Evolutionary conservation across 805 yeast species (phyloP), one percentile per base, ranked within the genome.

Genomic region (Suhomyces sp.): DNA sequence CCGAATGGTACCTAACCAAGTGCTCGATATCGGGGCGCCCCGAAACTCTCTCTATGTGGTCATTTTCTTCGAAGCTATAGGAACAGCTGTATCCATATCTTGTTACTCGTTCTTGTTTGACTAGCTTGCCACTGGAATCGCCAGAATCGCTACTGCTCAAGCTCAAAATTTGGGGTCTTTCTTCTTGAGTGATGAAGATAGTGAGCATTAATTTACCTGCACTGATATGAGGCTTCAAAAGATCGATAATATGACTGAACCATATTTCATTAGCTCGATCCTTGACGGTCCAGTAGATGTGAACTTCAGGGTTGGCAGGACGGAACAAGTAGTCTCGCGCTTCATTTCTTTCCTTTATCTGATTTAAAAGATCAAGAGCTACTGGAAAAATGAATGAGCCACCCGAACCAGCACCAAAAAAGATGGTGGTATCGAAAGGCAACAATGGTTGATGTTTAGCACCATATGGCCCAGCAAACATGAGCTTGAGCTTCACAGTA

Each of bases 381-480:
- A 76, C 69, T 1, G 83, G 82, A 47, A 78, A 67, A 1, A 71
- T 65, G 58, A 74, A 78, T 1, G 82, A 69, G 5, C 73, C 75
- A 2, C 84, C 84, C 2, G 77, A 67, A 1, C 83, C 83, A 3
- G 76, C 73, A 9, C 68, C 67, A 13, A 78, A 51, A 35, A 77
- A 71, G 3, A 72, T 46, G 8, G 64, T 65, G 7, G 73, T 53
- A 45, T 78, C 80, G 56, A 79, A 80, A 6, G 71, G 64, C 9
- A 66, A 58, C 29, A 77, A 63, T 3, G 77, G 72, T 49, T 78
- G 79, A 41, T 66, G 65, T 19, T 63, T 60, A 2, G 74, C 79
- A 0, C 82, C 82, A 53, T 67, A 73, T 0, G 84, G 83, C 0
- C 84, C 84, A 29, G 67, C 67, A 40, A 78, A 63, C 3, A 65